Base-by-base conservation (phyloP, 371 early-diverging fungal species). In the Mortierella sp. region DNA sequence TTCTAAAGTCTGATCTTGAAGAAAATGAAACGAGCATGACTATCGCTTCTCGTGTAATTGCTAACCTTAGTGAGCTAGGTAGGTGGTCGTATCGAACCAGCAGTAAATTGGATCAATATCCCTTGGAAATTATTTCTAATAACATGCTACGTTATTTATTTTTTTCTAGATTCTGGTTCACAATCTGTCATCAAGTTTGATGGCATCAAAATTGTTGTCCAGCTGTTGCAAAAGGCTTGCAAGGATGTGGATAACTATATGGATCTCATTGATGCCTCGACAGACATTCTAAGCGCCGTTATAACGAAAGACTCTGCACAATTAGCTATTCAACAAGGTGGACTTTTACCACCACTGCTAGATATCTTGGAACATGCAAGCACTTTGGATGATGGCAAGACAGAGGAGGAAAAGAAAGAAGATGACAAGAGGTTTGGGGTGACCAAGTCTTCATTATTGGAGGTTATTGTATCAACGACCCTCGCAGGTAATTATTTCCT, bases 371-470 rank as follows among this genome's bases (percentile, higher is more conserved):
- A 87, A 49, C 64, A 85, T 9, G 76, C 86, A 6, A 76, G 69
- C 19, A 43, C 82, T 8, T 66, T 75, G n/a, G 64, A 83, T 7
- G 84, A 82, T 29, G 83, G 73, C 51, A 79, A 76, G 31, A 85
- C 86, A n/a, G 84, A 87, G 45, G 86, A 88, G 32, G 86, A 87
- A n/a, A 75, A 77, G 42, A 85, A 89, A 51, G 86, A 79, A 54
- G 74, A 73, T 29, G 79, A 66, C 54, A 73, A 72, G 49, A 79
- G 84, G 37, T 66, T 88, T 63, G 81, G 72, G 7, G 86, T 86
- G 23, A 83, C 85, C n/a, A 77, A 82, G 35, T 81, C 83, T 29
- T 83, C 85, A 0, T 37, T 88, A 15, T 82, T 85, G 49, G 89
- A 86, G 57, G 72, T 84, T 1, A 72, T 83, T 8, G 84, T 90